Evolutionary conservation across 2,329 filamentous ascomycete genomes (phyloP).

Genomic region (Colletotrichum sp.): DNA sequence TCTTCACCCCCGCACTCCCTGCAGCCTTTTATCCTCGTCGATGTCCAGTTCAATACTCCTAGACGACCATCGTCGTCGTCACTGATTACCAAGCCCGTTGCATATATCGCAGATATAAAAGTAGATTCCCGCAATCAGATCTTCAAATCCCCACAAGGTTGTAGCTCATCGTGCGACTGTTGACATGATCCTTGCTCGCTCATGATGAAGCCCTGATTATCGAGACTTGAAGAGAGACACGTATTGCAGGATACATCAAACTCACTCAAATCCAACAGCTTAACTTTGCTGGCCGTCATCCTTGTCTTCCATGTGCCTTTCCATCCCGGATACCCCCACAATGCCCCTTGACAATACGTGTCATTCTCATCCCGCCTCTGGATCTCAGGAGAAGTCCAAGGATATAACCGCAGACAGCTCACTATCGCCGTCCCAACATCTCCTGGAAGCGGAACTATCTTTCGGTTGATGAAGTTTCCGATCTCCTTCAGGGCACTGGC

Average conservation of each 20-base stretch:
- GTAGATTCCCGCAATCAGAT: too few species aligned
- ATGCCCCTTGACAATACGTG: background rate
- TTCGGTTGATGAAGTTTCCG: rapidly evolving
- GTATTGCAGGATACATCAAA: too few species aligned
- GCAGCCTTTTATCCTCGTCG: background rate
- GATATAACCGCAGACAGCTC: rapidly evolving
- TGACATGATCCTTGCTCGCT: too few species aligned
- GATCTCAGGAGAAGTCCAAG: background rate
- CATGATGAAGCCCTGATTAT: too few species aligned
- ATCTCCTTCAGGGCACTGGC: background rate
- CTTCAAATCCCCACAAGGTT: too few species aligned
- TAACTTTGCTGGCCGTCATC: too few species aligned
- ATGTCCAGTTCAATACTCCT: rapidly evolving
- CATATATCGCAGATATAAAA: too few species aligned
- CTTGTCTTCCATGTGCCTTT: background rate
- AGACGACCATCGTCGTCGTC: background rate
- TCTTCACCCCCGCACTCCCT: rapidly evolving
- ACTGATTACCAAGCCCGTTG: background rate
- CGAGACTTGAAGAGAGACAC: too few species aligned
- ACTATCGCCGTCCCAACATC: rapidly evolving
- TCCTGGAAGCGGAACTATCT: background rate
- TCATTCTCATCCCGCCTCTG: background rate
- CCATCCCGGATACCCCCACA: too few species aligned
- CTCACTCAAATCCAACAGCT: too few species aligned
- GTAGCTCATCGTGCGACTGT: too few species aligned